Percentiles rank a stretch among this genome's conserved stretches.
These are phyloP conservation scores for Puccinellia tenuiflora DNA, from an alignment of 176 grass and related monocot genomes.

Conservation along the genomic window DNA sequence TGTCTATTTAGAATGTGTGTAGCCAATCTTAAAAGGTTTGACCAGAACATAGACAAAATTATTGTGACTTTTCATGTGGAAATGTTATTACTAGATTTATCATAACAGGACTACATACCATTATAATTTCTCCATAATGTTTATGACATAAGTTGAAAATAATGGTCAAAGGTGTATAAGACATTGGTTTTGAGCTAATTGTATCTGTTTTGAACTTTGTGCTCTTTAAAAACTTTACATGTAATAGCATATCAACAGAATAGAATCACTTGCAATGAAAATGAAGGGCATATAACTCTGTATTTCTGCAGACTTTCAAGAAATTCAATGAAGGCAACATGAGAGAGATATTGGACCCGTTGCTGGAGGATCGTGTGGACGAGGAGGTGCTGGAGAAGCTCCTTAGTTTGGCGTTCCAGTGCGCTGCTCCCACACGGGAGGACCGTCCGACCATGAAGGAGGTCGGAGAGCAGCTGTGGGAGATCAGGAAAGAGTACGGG, in stretches of 20 bases:
- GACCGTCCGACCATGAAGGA: constrained; percentile 88
- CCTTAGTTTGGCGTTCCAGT: constrained; percentile 74
- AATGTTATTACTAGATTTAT: not conserved
- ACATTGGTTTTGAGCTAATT: not conserved
- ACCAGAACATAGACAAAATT: not conserved
- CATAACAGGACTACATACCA: not conserved
- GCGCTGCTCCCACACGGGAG: constrained; percentile 65
- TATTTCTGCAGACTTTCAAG: constrained; percentile 67
- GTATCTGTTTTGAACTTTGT: not conserved
- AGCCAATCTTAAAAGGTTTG: not conserved
- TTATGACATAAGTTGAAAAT: not conserved
- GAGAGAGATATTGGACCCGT: constrained; percentile 71
- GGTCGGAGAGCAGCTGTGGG: constrained; percentile 92
- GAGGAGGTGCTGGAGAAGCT: constrained; percentile 58
- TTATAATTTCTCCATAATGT: not conserved
- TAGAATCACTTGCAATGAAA: not conserved
- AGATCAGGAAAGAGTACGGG: constrained; percentile 70
- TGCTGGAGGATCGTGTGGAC: constrained; percentile 65
- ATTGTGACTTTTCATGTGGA: not conserved
- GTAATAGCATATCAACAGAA: not conserved
- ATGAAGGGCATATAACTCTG: not conserved
- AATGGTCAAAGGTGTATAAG: not conserved
- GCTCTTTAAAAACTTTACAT: not conserved
- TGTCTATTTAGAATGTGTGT: not conserved
- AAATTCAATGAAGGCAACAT: constrained; percentile 76